phyloP scores from a whole-genome alignment of 768 basidiomycete species.

The Amanita inopinata region DNA sequence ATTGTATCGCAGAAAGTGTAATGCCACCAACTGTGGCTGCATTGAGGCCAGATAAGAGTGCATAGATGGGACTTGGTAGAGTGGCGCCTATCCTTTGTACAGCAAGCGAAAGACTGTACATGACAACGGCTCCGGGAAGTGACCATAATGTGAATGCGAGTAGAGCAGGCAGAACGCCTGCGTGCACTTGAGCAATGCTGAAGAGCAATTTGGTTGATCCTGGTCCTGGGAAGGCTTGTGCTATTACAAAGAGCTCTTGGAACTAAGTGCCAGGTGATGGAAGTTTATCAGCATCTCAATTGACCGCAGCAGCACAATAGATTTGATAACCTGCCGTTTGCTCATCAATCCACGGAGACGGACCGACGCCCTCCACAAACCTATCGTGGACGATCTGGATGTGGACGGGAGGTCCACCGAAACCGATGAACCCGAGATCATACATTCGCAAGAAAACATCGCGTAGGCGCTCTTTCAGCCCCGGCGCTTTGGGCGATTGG shows the following conservation, averaged over 20 bases:
- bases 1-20: conserved; percentile 39
- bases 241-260: conserved; percentile 38
- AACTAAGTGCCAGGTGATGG: conserved; percentile 18
- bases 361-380: conserved; percentile 26
- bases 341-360: conserved; percentile 30
- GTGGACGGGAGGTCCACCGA: conserved; percentile 41
- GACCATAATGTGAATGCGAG: conserved; percentile 34
- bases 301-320: too few relatives aligned
- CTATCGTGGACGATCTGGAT: conserved; percentile 35
- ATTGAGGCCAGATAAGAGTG: conserved; percentile 43
- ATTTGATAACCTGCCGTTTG: conserved; percentile 22
- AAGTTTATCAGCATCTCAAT: too few relatives aligned
- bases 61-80: conserved; percentile 38
- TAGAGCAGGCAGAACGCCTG: conserved; percentile 31
- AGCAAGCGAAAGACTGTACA: conserved; percentile 36
- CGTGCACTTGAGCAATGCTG: conserved; percentile 32
- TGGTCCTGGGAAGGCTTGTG: conserved; percentile 39
- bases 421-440: conserved; percentile 34
- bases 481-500: background rate
- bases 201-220: conserved; percentile 40
- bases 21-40: conserved; percentile 45
- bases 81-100: conserved; percentile 29
- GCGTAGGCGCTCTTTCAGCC: background rate
- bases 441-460: conserved; percentile 18
- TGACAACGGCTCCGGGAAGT: conserved; percentile 37